Evolutionary conservation across 257 asterid genomes (phyloP).

Genomic region (Nicotiana paniculata): DNA sequence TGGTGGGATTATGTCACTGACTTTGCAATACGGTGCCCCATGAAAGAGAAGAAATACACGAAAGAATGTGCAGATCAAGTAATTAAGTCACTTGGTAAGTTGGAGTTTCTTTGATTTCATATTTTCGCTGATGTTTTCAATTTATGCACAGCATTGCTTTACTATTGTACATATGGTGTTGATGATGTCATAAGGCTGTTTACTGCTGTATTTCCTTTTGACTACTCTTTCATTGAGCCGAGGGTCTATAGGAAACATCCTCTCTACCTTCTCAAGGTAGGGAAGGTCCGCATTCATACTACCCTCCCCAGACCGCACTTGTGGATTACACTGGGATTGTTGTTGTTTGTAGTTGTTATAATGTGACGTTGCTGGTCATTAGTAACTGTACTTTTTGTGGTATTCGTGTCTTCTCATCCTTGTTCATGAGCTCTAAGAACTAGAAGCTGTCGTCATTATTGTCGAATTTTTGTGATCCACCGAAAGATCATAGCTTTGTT

Average conservation of each 20-base stretch:
- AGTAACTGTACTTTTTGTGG: neutral
- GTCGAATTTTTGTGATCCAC: neutral
- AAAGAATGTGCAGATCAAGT: conserved; percentile 63
- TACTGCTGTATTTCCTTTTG: too few relatives aligned
- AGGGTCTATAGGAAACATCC: too few relatives aligned
- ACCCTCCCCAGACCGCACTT: too few relatives aligned
- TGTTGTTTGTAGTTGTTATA: too few relatives aligned
- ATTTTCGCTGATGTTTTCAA: neutral
- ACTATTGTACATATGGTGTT: neutral
- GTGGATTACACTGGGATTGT: too few relatives aligned
- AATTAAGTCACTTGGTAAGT: conserved; percentile 33
- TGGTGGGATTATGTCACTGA: conserved; percentile 80
- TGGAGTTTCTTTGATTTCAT: neutral
- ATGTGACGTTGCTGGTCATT: neutral
- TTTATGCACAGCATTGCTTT: neutral
- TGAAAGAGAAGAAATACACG: conserved; percentile 57
- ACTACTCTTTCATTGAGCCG: too few relatives aligned
- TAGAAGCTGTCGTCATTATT: neutral
- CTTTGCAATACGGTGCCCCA: conserved; percentile 60
- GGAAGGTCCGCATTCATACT: too few relatives aligned
- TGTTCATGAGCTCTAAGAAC: neutral
- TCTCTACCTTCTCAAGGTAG: too few relatives aligned
- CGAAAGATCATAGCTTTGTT: neutral
- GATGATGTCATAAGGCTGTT: neutral
- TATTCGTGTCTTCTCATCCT: neutral